These are phyloP conservation scores for thale cress (Arabidopsis thaliana) DNA, from an alignment of 345 rosid genomes.

Conservation along the genomic window TAIR10.1 NC_003074.8:3044001-3044500, in stretches of 20 bases:
- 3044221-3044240: slow-evolving; percentile 45
- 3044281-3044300: slow-evolving; percentile 35
- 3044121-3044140: slow-evolving; percentile 26
- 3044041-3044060: slow-evolving; percentile 29
- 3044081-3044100: slow-evolving; percentile 34
- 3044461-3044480: slow-evolving; percentile 26
- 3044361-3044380: slow-evolving; percentile 16
- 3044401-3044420: background rate
- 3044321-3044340: slow-evolving; percentile 24
- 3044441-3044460: background rate
- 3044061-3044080: slow-evolving; percentile 33
- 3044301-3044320: slow-evolving; percentile 25
- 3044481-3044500: slow-evolving; percentile 31
- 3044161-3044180: slow-evolving; percentile 19
- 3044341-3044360: slow-evolving; percentile 9
- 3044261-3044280: slow-evolving; percentile 40
- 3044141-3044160: slow-evolving; percentile 38
- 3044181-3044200: background rate
- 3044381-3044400: background rate
- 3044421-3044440: background rate
- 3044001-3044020: slow-evolving; percentile 29
- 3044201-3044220: slow-evolving; percentile 31
- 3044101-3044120: slow-evolving; percentile 15
- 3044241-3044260: slow-evolving; percentile 42
- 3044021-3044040: slow-evolving; percentile 44